These are phyloP conservation scores for Entomophthora muscae DNA, from an alignment of 371 early-diverging fungal genomes.

Conservation along the genomic window DNA sequence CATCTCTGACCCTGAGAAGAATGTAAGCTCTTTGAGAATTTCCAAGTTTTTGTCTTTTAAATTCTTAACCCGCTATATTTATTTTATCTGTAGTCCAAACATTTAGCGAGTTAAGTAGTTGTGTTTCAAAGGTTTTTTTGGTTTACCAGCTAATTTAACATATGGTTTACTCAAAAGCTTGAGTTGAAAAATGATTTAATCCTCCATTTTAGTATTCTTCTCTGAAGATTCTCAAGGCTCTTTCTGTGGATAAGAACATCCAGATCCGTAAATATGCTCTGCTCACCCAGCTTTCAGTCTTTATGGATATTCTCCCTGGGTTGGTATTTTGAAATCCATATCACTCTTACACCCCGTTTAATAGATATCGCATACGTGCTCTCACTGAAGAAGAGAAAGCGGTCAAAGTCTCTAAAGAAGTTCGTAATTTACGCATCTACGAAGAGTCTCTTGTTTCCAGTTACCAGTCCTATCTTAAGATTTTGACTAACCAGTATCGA, in stretches of 20 bases:
- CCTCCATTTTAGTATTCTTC: conserved; percentile 25
- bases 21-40: conserved; percentile 21
- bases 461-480: conserved; percentile 69
- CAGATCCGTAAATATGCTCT: conserved; percentile 51
- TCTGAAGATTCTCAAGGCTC: conserved; percentile 37
- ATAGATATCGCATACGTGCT: conserved; percentile 78
- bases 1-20: conserved; percentile 62
- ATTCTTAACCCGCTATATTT: no score
- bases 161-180: no score
- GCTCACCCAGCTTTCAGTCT: conserved; percentile 75
- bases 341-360: not conserved
- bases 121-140: no score
- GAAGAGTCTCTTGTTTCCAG: conserved; percentile 61
- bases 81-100: no score
- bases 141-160: no score
- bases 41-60: not conserved
- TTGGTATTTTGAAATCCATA: conserved; percentile 11
- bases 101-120: no score
- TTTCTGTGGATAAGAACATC: conserved; percentile 30
- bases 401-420: conserved; percentile 68
- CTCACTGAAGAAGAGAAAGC: conserved; percentile 60
- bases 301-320: conserved; percentile 85
- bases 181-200: no score
- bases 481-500: conserved; percentile 26
- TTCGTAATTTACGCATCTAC: conserved; percentile 63